Base-by-base conservation (phyloP, 768 basidiomycete genomes). In the Tricholoma matsutake region DNA sequence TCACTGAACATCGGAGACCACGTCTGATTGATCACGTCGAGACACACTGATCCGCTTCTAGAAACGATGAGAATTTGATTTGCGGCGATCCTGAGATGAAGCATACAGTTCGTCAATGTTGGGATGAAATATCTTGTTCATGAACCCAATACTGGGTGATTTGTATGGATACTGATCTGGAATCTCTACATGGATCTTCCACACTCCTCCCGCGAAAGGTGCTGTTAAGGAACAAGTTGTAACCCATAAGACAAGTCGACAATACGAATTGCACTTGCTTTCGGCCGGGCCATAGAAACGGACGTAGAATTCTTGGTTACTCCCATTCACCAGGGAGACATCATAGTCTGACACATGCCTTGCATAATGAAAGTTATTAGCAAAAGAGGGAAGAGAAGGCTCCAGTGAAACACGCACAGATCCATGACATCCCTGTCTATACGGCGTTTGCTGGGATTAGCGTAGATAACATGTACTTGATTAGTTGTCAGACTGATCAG, bases 351-450 rank as follows among this genome's bases (percentile, higher is more conserved):
- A 96, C 94, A 98, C 98, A 69, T 98, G 76, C 79, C 96, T 98
- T 73, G 31, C 29, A 32, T 45, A 37, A 55, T 56, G 16, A 56
- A 61, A 65, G 56, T 7, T 9, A 67, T 63, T 51, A 61, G 49
- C 43, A 59, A 53, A 57, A 18, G 13, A 35, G 35, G 37, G 32
- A n/a, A 63, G 58, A 35, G 32, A n/a, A 63, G 58, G 56, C 16
- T 57, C 53, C 29, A 57, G 63, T 11, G 56, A 49, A 54, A 22
- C 34, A 66, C 85, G 71, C 73, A 96, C 96, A 99, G 80, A 81
- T 98, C 98, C 96, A 98, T 97, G 57, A 99, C 96, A 81, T 99
- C 97, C 54, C 95, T 98, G 76, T 98, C 96, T 74, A 97, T 96
- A 62, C 96, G 89, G 62, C 96, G 91, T 76, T 92, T 97, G 75